Evolutionary conservation across 106 monocot genomes (phyloP), one percentile per base, ranked within the genome.

Genomic region (Allium fistulosum): DNA sequence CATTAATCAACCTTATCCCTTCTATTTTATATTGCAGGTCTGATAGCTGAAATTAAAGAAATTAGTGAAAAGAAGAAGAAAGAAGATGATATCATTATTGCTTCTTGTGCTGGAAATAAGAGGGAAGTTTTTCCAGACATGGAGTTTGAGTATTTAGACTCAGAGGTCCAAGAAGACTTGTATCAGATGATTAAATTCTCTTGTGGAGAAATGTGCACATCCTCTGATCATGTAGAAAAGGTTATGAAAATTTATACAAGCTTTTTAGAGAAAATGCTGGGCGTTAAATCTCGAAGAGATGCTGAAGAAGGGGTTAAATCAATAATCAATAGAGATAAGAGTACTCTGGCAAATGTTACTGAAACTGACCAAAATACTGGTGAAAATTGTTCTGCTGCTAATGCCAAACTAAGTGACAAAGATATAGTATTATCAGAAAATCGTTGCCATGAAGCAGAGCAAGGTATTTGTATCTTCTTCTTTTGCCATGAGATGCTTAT

Each of bases 11-110:
- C 18, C 27, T 59, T 15, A 55, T 15, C 15, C 53, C 49, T 46
- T 45, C 49, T 18, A 26, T 8, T 60, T 72, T 7, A 46, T 47
- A 51, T 11, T 68, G 8, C 58, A 94, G 94, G 84, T 79, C 65
- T 94, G 26, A 61, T 94, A 65, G 68, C 90, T 75, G 94, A 94
- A 70, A 87, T 87, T 53, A 94, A 87, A 76, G 90, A 94, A 81
- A 87, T 87, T 53, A 87, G 78, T 73, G 87, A 87, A 11, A 90
- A 82, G 69, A 94, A 83, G 67, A 70, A 71, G 74, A 87, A 82
- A 58, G 87, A 84, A 70, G 89, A 87, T 74, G 89, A 84, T 46
- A 70, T 78, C 53, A 81, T 90, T 80, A 84, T 90, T 62, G 75
- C 89, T 59, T 78, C 88, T 72, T 85, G 83, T 64, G 92, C 92